phyloP scores from a whole-genome alignment of 2,329 filamentous ascomycete genomes.

The Aspergillus clavatus region DNA sequence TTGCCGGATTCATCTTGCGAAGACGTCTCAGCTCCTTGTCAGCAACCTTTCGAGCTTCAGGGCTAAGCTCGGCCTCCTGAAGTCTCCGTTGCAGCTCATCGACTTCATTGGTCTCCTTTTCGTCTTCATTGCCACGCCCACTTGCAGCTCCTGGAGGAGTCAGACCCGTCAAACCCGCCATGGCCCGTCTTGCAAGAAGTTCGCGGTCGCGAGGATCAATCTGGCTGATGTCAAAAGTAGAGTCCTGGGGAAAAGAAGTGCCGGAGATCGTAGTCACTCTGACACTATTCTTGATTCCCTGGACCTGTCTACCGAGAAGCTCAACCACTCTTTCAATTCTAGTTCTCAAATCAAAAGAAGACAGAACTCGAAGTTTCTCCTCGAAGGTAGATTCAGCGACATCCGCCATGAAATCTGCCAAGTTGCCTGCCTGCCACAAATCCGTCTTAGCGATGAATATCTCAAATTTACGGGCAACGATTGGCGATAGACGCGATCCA shows the following conservation, averaged over 20 bases:
- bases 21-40: conserved; percentile 82
- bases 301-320: conserved; percentile 75
- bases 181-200: conserved; percentile 38
- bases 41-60: conserved; percentile 85
- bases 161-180: conserved; percentile 42
- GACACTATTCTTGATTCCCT: conserved; percentile 78
- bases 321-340: conserved; percentile 78
- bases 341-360: conserved; percentile 72
- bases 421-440: conserved; percentile 70
- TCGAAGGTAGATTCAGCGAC: conserved; percentile 81
- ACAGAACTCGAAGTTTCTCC: conserved; percentile 82
- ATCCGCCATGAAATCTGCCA: conserved; percentile 97
- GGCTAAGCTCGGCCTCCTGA: conserved; percentile 71
- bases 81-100: conserved; percentile 88
- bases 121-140: conserved; percentile 53
- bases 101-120: conserved; percentile 82
- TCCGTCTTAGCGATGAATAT: conserved; percentile 81
- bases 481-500: conserved; percentile 66
- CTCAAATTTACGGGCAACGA: conserved; percentile 82
- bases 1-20: conserved; percentile 92
- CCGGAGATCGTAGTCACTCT: conserved; percentile 75
- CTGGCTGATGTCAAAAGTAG: conserved; percentile 53
- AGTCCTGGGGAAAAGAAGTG: conserved; percentile 56
- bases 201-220: conserved; percentile 47
- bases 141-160: conserved; percentile 40